These are phyloP conservation scores for Thermoascus crustaceus DNA, from an alignment of 2,329 filamentous ascomycete genomes.

Conservation along the genomic window DNA sequence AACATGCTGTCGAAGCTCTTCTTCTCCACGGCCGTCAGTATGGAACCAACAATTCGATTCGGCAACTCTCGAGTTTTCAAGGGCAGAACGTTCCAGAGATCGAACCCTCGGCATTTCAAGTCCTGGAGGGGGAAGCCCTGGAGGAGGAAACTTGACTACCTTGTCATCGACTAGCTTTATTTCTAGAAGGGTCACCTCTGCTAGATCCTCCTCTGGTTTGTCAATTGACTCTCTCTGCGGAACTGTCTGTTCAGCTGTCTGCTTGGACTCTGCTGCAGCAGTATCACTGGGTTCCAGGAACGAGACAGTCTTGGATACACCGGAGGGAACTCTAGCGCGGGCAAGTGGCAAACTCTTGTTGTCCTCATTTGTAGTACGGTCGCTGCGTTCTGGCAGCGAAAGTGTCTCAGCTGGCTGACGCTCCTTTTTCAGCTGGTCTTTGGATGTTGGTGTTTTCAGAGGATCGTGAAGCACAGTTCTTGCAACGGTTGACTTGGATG, in stretches of 20 bases:
- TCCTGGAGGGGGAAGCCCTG: conserved; percentile 11
- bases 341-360: too few species aligned
- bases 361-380: too few species aligned
- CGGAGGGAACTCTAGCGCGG: too few species aligned
- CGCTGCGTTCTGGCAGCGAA: too few species aligned
- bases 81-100: neutral
- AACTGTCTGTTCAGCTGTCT: too few species aligned
- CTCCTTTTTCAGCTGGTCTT: neutral
- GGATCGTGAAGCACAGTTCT: neutral
- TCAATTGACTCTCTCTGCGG: neutral
- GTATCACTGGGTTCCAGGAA: too few species aligned
- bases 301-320: too few species aligned
- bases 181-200: neutral
- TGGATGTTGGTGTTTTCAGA: neutral
- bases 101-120: too few species aligned
- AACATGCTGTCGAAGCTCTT: conserved; percentile 13
- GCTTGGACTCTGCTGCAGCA: too few species aligned
- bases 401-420: neutral
- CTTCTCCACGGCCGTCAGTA: conserved; percentile 12
- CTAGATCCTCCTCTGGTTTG: neutral
- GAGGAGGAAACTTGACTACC: neutral
- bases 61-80: conserved; percentile 5
- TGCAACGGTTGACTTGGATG: conserved; percentile 2
- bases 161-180: neutral
- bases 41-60: conserved; percentile 18